A percentile compares a stretch with the other conserved stretches of the same genome.
Evolutionary conservation across 2,329 filamentous ascomycete genomes (phyloP).

Genomic region (Niveomyces coronatus): DNA sequence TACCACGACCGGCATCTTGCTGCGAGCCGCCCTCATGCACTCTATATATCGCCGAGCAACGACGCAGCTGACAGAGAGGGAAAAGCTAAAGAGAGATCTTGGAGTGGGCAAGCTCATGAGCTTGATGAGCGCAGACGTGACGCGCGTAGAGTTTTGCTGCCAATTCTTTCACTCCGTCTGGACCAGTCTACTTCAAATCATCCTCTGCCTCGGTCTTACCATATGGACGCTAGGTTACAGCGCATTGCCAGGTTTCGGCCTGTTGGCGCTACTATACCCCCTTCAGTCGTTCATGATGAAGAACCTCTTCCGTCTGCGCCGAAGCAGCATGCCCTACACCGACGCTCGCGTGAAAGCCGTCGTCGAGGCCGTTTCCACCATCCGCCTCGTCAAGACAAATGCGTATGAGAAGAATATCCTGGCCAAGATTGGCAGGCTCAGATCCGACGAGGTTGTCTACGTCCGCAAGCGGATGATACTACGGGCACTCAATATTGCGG

Average conservation of each 20-base stretch:
- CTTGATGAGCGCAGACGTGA: slow-evolving; percentile 22
- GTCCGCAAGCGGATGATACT: slow-evolving; percentile 18
- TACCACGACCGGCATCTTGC: slow-evolving; percentile 13
- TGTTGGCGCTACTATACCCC: slow-evolving; percentile 17
- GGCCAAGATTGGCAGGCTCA: slow-evolving; percentile 14
- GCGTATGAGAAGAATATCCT: slow-evolving; percentile 17
- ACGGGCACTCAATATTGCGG: slow-evolving; percentile 16
- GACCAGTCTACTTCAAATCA: slow-evolving; percentile 22
- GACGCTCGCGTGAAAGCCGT: slow-evolving; percentile 18
- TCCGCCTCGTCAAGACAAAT: slow-evolving; percentile 19
- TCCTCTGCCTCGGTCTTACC: slow-evolving; percentile 18
- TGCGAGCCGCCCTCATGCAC: slow-evolving; percentile 15
- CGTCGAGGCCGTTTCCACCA: slow-evolving; percentile 17
- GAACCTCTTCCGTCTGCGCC: slow-evolving; percentile 15
- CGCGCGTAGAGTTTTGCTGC: slow-evolving; percentile 22
- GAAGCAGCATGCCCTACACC: slow-evolving; percentile 18
- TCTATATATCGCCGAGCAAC: slow-evolving; percentile 15
- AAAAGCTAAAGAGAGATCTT: slow-evolving; percentile 14
- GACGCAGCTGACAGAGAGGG: slow-evolving; percentile 11
- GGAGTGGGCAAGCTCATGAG: slow-evolving; percentile 21
- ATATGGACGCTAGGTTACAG: slow-evolving; percentile 18
- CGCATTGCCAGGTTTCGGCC: slow-evolving; percentile 17
- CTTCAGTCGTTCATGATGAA: slow-evolving; percentile 16
- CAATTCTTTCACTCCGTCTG: slow-evolving; percentile 22
- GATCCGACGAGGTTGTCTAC: slow-evolving; percentile 16